Conservation (phyloP, 768 basidiomycete species). For the Suillus clintonianus region DNA sequence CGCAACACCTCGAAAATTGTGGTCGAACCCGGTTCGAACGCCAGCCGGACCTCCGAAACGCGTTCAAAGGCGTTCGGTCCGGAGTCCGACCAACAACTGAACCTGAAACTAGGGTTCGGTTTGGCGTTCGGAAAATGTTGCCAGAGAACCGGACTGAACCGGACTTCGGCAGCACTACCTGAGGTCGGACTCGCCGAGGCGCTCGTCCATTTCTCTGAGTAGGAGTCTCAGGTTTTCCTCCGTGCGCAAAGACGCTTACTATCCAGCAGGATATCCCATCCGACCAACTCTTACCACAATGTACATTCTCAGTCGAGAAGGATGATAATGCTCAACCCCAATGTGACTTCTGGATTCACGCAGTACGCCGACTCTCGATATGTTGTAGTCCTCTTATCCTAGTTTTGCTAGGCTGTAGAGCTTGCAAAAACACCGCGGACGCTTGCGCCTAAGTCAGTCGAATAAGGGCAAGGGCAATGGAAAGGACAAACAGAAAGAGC, state of each 20-base stretch:
- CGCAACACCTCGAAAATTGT: too few relatives aligned
- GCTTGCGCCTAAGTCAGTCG: conserved; percentile 29
- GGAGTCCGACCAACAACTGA: too few relatives aligned
- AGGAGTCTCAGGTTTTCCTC: conserved; percentile 31
- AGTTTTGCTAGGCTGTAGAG: conserved; percentile 60
- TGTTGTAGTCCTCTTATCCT: neutral
- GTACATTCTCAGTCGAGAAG: conserved; percentile 80
- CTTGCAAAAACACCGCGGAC: conserved; percentile 58
- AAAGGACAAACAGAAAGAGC: conserved; percentile 39
- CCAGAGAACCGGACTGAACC: too few relatives aligned
- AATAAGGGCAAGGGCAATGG: conserved; percentile 43
- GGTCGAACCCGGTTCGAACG: too few relatives aligned
- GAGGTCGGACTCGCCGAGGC: conserved; percentile 92
- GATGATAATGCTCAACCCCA: conserved; percentile 81
- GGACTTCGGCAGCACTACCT: too few relatives aligned
- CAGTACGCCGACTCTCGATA: conserved; percentile 37
- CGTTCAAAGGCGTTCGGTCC: too few relatives aligned
- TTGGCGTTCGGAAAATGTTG: too few relatives aligned
- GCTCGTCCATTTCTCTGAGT: conserved; percentile 88
- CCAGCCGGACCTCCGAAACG: too few relatives aligned
- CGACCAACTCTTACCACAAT: conserved; percentile 61
- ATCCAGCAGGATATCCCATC: conserved; percentile 65
- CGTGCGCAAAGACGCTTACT: conserved; percentile 21
- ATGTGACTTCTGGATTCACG: conserved; percentile 86
- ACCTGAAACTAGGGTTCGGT: too few relatives aligned